Conservation (phyloP, 345 rosid species). For the Salix exigua region DNA sequence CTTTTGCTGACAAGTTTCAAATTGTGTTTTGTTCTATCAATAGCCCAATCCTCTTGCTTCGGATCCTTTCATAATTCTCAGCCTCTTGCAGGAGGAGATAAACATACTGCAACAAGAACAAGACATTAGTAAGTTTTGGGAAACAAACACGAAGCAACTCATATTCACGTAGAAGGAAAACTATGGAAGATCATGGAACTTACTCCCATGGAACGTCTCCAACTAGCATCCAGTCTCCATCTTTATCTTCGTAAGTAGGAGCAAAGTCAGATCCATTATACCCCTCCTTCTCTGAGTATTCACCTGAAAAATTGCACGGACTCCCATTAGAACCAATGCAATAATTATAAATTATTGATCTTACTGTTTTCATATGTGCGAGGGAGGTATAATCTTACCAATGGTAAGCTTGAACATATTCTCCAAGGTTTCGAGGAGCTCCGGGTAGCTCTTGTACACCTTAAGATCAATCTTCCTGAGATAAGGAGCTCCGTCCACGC, state of each 20-base stretch:
- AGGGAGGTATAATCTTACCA: background rate
- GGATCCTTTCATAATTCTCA: conserved; percentile 20
- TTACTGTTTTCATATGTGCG: background rate
- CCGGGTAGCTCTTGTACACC: conserved; percentile 19
- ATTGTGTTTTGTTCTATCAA: background rate
- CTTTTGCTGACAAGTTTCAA: background rate
- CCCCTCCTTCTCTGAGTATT: conserved; percentile 20
- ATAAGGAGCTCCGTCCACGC: conserved; percentile 28
- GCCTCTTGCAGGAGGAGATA: conserved; percentile 19
- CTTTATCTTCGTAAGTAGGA: conserved; percentile 24
- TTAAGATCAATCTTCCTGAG: conserved; percentile 27
- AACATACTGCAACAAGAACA: conserved; percentile 11
- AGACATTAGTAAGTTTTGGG: background rate
- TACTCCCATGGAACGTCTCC: conserved; percentile 29
- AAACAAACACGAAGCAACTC: background rate
- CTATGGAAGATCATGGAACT: background rate
- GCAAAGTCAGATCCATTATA: conserved; percentile 16
- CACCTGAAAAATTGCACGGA: background rate
- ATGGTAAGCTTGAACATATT: conserved; percentile 23
- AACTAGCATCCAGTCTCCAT: conserved; percentile 26
- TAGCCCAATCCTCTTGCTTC: conserved; percentile 12
- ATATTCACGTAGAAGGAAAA: background rate
- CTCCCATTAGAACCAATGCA: background rate
- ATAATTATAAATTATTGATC: background rate
- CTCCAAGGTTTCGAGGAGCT: conserved; percentile 25